phyloP scores from a whole-genome alignment of 164 flowering plant genomes.

The Chimonanthus praecox region DNA sequence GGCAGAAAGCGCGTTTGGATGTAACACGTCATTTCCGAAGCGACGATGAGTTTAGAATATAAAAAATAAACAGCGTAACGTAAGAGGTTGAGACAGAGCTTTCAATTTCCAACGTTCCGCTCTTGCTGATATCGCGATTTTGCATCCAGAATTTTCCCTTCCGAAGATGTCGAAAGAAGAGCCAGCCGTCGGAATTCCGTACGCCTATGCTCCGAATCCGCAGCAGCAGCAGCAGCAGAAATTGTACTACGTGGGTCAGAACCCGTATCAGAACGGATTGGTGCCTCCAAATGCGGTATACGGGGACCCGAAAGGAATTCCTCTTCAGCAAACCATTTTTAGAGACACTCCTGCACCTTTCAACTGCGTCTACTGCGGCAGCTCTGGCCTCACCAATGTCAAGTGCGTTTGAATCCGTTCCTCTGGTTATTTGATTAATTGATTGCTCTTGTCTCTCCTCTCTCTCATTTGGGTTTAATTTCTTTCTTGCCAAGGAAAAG shows the following conservation, averaged over 20 bases:
- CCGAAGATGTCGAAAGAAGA: slow-evolving; percentile 33
- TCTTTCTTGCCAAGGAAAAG: too few species aligned
- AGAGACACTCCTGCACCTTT: slow-evolving; percentile 91
- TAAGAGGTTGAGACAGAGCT: too few species aligned
- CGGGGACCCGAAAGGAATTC: slow-evolving; percentile 75
- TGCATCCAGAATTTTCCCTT: too few species aligned
- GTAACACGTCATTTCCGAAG: too few species aligned
- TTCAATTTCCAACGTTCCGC: too few species aligned
- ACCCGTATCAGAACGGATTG: slow-evolving; percentile 58
- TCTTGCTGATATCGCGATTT: too few species aligned
- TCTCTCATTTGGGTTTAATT: background rate
- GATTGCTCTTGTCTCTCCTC: too few species aligned
- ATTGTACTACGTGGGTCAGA: slow-evolving; percentile 28
- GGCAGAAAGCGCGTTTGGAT: too few species aligned
- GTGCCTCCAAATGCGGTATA: slow-evolving; percentile 72
- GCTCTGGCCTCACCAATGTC: slow-evolving; percentile 53
- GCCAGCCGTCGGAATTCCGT: slow-evolving; percentile 62
- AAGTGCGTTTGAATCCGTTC: slow-evolving; percentile 27
- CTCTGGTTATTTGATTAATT: too few species aligned
- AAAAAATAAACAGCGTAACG: too few species aligned
- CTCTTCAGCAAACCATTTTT: slow-evolving; percentile 77
- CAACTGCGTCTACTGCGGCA: slow-evolving; percentile 61
- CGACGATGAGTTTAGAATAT: too few species aligned
- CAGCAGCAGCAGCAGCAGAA: too few species aligned
- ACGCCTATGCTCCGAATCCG: slow-evolving; percentile 5